These are phyloP conservation scores for Globisporangium paddicum DNA, from an alignment of 352 stramenopile genomes.

Conservation along the genomic window DNA sequence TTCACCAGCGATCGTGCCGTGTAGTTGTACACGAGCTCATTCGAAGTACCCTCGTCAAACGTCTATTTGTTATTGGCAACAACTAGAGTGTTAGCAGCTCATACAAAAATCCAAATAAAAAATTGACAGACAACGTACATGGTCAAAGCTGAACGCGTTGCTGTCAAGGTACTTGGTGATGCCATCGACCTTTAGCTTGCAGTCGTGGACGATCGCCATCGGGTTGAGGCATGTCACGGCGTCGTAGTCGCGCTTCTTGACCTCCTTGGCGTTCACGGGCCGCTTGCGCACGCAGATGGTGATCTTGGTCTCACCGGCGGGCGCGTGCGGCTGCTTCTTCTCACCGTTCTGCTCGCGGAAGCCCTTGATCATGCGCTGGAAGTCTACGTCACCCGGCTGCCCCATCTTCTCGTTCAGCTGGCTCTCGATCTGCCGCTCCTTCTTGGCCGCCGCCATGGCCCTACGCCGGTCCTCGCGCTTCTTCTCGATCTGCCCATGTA, in stretches of 20 bases:
- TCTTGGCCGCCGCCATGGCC: slow-evolving; percentile 83
- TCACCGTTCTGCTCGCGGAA: slow-evolving; percentile 79
- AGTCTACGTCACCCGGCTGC: slow-evolving; percentile 87
- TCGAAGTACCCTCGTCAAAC: slow-evolving; percentile 92
- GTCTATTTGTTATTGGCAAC: slow-evolving; percentile 57
- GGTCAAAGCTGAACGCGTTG: slow-evolving; percentile 92
- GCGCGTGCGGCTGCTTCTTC: slow-evolving; percentile 39
- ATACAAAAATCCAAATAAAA: too few relatives aligned
- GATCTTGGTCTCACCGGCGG: slow-evolving; percentile 84
- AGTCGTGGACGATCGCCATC: slow-evolving; percentile 94
- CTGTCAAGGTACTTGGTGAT: slow-evolving; percentile 99
- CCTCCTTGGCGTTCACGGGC: slow-evolving; percentile 90
- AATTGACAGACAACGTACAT: slow-evolving; percentile 24
- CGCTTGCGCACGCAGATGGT: slow-evolving; percentile 96
- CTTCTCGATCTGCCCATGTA: slow-evolving; percentile 58
- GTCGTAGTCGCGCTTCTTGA: slow-evolving; percentile 93
- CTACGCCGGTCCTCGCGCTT: slow-evolving; percentile 81
- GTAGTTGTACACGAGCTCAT: slow-evolving; percentile 92
- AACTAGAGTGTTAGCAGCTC: not conserved
- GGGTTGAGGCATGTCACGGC: slow-evolving; percentile 95
- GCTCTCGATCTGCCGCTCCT: slow-evolving; percentile 80
- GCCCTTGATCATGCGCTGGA: slow-evolving; percentile 88
- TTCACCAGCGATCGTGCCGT: slow-evolving; percentile 92
- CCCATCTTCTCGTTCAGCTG: slow-evolving; percentile 75
- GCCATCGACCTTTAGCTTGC: slow-evolving; percentile 97